Base-by-base conservation (phyloP, 805 yeast genomes). In the Ogataea nonfermentans region DNA sequence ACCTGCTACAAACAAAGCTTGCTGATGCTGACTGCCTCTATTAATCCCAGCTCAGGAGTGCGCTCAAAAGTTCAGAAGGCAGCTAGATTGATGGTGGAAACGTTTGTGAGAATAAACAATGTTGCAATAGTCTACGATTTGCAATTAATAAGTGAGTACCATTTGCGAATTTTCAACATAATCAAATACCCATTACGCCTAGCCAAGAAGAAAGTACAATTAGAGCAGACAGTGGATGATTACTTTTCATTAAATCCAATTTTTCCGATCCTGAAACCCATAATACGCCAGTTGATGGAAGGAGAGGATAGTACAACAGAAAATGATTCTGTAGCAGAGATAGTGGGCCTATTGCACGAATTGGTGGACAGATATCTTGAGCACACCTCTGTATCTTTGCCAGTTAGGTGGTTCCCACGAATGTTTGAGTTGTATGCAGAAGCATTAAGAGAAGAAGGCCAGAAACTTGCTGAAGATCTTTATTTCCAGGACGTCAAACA, bases 191-290 rank as follows among this genome's bases (percentile, higher is more conserved):
- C 52, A 4, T 35, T 45, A 2, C 35, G 43, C 17, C 17, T 32
- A 15, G 29, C 40, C 8, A 19, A 16, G 2, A n/a, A 37, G 12
- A 24, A 30, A 14, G 38, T 32, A 1, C 22, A 29, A 4, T 22
- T 46, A 2, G 41, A 26, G 22, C 35, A 19, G 3, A 24, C 35
- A 9, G 45, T 60, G 8, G 56, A 54, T n/a, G 46, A 49, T 1
- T 59, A 46, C 35, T 52, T 45, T 36, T 46, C 49, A 1, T 31
- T 47, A 15, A 44, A 53, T 20, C 65, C 65, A 1, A 49, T 60
- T 0, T 40, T 60, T 4, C 59, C 63, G 1, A 48, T 57, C 5
- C 24, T 60, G 15, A 44, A 40, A 32, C 58, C 56, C 3, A 40
- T 53, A 8, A 46, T 49, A 9, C 38, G 44, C 15, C 43, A 39